Evolutionary conservation across 2,329 filamentous ascomycete species (phyloP).

Genomic region (Penicillium sp.): DNA sequence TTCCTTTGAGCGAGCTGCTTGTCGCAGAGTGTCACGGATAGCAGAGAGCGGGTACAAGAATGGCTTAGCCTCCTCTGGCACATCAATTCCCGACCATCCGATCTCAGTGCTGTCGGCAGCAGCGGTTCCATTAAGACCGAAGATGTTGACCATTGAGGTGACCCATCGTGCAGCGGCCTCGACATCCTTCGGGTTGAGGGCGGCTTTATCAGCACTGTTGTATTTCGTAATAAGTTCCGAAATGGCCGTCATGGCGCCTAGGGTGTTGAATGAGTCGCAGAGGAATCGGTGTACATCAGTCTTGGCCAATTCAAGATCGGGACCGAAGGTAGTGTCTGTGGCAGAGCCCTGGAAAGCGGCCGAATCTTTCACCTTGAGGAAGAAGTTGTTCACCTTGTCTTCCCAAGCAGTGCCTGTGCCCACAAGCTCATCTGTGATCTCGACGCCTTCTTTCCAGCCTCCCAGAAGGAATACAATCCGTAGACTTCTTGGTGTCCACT

Average conservation of each 20-base stretch:
- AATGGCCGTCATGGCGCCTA: slow-evolving; percentile 73
- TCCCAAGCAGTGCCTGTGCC: slow-evolving; percentile 76
- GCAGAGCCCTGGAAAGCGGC: slow-evolving; percentile 25
- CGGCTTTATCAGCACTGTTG: slow-evolving; percentile 56
- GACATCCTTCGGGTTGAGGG: slow-evolving; percentile 48
- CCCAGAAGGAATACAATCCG: slow-evolving; percentile 85
- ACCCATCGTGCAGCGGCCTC: slow-evolving; percentile 69
- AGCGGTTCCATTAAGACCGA: slow-evolving; percentile 62
- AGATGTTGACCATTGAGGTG: slow-evolving; percentile 77
- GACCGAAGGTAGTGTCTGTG: slow-evolving; percentile 41
- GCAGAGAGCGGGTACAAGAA: slow-evolving; percentile 59
- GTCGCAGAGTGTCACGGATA: slow-evolving; percentile 58
- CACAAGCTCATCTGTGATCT: slow-evolving; percentile 81
- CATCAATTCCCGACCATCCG: slow-evolving; percentile 64
- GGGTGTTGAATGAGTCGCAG: slow-evolving; percentile 84
- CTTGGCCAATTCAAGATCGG: slow-evolving; percentile 55
- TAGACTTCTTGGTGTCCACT: slow-evolving; percentile 75
- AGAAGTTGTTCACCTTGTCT: slow-evolving; percentile 69
- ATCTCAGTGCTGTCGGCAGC: slow-evolving; percentile 44
- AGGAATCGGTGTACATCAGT: slow-evolving; percentile 63
- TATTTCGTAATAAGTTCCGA: slow-evolving; percentile 73
- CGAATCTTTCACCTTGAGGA: slow-evolving; percentile 57
- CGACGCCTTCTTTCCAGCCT: slow-evolving; percentile 85
- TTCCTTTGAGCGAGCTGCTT: slow-evolving; percentile 52
- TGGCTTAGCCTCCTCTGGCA: slow-evolving; percentile 57